phyloP scores from a whole-genome alignment of 164 flowering plant species.

The Macadamia integrifolia region DNA sequence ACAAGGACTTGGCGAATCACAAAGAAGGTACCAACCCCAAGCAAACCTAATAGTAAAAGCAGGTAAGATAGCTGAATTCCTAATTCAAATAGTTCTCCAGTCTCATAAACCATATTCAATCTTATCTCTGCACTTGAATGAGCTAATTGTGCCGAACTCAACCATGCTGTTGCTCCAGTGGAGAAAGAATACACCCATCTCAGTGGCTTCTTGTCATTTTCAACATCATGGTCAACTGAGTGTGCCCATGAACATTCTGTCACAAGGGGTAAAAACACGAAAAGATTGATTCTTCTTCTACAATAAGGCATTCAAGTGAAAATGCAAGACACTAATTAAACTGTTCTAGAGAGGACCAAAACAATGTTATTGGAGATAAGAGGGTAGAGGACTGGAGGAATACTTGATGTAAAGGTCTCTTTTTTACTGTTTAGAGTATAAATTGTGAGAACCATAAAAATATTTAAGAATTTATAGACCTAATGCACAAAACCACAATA shows the following conservation, averaged over 20 bases:
- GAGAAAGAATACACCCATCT: conserved; percentile 24
- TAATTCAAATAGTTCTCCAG: conserved; percentile 82
- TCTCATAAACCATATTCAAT: conserved; percentile 59
- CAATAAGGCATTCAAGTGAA: background rate
- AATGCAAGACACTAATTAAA: background rate
- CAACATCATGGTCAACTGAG: conserved; percentile 12
- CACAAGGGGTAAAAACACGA: conserved; percentile 6
- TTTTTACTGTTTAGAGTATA: too few species aligned
- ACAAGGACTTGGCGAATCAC: conserved; percentile 93
- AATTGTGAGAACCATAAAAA: too few species aligned
- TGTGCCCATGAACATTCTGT: conserved; percentile 28
- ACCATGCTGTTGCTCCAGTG: conserved; percentile 44
- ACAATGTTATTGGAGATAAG: too few species aligned
- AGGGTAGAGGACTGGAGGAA: too few species aligned
- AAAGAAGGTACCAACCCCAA: conserved; percentile 79
- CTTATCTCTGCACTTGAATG: conserved; percentile 40
- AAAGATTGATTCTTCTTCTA: background rate
- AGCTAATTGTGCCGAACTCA: conserved; percentile 51
- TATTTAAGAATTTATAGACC: too few species aligned
- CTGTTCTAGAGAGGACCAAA: background rate
- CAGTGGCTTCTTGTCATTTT: conserved; percentile 16
- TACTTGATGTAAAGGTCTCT: too few species aligned
- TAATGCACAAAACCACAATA: too few species aligned
- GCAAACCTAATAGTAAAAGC: conserved; percentile 65
- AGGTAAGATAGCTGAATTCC: conserved; percentile 90